These are phyloP conservation scores for Cryptococcus maquisensis DNA, from an alignment of 1,284 basidiomycete species.

Conservation along the genomic window DNA sequence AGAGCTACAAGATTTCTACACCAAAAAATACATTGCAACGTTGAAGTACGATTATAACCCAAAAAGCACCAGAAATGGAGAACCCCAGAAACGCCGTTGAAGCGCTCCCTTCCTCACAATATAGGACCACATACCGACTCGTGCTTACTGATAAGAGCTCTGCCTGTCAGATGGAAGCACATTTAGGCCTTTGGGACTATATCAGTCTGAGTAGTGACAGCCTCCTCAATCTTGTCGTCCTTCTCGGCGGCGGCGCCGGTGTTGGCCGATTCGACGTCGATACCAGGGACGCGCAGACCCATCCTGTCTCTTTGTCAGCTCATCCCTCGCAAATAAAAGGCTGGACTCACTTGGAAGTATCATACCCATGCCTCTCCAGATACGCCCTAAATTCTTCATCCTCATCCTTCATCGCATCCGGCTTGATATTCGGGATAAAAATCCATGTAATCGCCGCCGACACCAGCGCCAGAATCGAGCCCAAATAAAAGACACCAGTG, in stretches of 20 bases:
- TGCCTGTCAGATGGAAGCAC: too few species aligned
- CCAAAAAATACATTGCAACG: not conserved
- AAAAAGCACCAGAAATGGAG: not conserved
- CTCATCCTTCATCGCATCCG: slow-evolving; percentile 75
- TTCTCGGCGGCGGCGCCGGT: not conserved
- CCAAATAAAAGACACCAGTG: slow-evolving; percentile 45
- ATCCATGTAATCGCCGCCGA: slow-evolving; percentile 69
- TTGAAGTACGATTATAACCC: not conserved
- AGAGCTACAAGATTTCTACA: not conserved
- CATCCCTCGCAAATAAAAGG: slow-evolving; percentile 54
- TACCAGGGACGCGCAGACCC: slow-evolving; percentile 19
- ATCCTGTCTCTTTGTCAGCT: slow-evolving; percentile 29
- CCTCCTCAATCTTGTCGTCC: slow-evolving; percentile 1
- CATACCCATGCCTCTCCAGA: slow-evolving; percentile 69
- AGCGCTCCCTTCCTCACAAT: not conserved
- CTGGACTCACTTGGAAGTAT: slow-evolving; percentile 55
- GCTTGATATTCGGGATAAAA: slow-evolving; percentile 68
- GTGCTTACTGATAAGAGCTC: too few species aligned
- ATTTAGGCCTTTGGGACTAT: too few species aligned
- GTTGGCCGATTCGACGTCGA: slow-evolving; percentile 12
- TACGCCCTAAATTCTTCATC: slow-evolving; percentile 73
- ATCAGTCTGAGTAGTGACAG: too few species aligned
- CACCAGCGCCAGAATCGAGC: slow-evolving; percentile 64
- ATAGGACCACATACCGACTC: not conserved
- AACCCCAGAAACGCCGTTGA: slow-evolving; percentile 11